phyloP scores from a whole-genome alignment of 345 rosid species.

The Kandelia obovata region DNA sequence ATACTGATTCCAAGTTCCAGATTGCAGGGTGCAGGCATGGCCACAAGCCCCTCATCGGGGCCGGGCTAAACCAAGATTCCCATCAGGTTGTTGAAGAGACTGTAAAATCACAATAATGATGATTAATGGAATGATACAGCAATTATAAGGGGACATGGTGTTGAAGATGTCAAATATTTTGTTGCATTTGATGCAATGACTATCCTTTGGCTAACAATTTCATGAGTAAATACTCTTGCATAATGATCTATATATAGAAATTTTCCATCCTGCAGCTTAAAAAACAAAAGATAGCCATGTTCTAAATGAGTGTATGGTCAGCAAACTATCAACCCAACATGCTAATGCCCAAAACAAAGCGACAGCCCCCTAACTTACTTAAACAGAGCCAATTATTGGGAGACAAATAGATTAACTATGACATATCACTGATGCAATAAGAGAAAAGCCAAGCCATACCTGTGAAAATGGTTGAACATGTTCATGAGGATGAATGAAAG shows the following conservation, averaged over 20 bases:
- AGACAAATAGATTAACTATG: not conserved
- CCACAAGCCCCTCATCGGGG: conserved; percentile 90
- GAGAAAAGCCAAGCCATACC: conserved; percentile 37
- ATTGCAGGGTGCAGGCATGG: conserved; percentile 72
- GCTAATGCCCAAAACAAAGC: too few species aligned
- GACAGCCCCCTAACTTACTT: too few species aligned
- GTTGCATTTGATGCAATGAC: too few species aligned
- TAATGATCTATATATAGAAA: too few species aligned
- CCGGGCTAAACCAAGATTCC: conserved; percentile 85
- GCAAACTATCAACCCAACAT: too few species aligned
- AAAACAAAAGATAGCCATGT: too few species aligned
- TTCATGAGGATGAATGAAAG: conserved; percentile 53
- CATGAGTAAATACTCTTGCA: too few species aligned
- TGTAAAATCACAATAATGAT: conserved; percentile 22
- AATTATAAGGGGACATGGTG: too few species aligned
- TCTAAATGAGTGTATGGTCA: too few species aligned
- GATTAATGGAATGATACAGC: not conserved
- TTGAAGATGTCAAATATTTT: too few species aligned
- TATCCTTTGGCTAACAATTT: too few species aligned
- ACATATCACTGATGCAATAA: not conserved
- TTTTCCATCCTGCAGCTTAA: too few species aligned
- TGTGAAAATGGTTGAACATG: conserved; percentile 62
- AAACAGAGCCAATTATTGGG: not conserved
- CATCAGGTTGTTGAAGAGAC: conserved; percentile 65
- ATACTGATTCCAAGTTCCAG: conserved; percentile 17